A percentile compares a stretch with the other conserved stretches of the same genome.
phyloP scores from a whole-genome alignment of 1,284 basidiomycete species.

The Sporisorium sorghi region DNA sequence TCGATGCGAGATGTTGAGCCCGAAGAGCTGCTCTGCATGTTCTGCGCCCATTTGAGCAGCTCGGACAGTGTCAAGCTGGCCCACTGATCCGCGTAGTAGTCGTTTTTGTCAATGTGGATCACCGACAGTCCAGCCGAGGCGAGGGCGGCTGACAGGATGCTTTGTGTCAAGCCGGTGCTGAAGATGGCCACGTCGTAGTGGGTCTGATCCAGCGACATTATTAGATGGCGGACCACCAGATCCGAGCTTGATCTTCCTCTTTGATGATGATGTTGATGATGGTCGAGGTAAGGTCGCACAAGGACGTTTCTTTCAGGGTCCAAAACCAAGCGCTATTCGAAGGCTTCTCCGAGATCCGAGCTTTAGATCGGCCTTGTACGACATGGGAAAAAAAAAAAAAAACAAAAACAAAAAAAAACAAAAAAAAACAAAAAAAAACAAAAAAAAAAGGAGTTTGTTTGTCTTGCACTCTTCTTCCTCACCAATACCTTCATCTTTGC shows the following conservation, averaged over 20 bases:
- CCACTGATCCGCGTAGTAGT: constrained; percentile 85
- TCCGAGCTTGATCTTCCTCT: too few relatives aligned
- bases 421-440: too few relatives aligned
- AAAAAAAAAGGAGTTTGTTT: background rate
- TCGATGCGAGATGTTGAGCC: background rate
- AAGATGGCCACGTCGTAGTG: constrained; percentile 84
- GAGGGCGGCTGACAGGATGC: constrained; percentile 73
- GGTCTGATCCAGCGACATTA: constrained; percentile 58
- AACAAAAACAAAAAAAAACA: too few relatives aligned
- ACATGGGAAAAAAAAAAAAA: too few relatives aligned
- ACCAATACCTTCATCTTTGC: background rate
- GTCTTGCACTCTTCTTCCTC: background rate
- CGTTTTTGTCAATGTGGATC: constrained; percentile 85
- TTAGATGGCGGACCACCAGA: too few relatives aligned
- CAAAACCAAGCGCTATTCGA: background rate
- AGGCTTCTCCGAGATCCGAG: constrained; percentile 23
- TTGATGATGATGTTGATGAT: background rate
- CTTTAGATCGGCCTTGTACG: background rate
- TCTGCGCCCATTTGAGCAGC: constrained; percentile 76
- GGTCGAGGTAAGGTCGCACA: background rate
- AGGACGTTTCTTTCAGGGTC: constrained; percentile 1
- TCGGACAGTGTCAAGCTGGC: constrained; percentile 86
- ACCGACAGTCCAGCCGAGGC: constrained; percentile 87
- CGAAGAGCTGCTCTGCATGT: constrained; percentile 19
- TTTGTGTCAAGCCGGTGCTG: constrained; percentile 84